Evolutionary conservation across 768 basidiomycete genomes (phyloP), one percentile per base, ranked within the genome.

Genomic region (Kwoniella sp.): DNA sequence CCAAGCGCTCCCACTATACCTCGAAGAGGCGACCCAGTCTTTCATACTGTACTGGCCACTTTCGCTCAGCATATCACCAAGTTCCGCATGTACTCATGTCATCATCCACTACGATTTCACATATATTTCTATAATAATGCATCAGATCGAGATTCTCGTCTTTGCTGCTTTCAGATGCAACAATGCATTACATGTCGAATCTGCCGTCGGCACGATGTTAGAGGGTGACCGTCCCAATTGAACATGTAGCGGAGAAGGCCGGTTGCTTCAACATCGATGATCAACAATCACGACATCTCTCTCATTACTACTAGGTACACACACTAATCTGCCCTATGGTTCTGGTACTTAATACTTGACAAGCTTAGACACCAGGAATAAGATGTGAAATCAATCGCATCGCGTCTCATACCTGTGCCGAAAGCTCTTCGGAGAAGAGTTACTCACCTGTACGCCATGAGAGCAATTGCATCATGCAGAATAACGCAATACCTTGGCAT

Each of bases 231-330:
- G 41, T 9, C 11, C n/a, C 22, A n/a, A n/a, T n/a, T n/a, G n/a
- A n/a, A n/a, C n/a, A n/a, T n/a, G 11, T 45, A 17, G 41, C 58
- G 58, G 58, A 20, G 28, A 60, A 23, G 48, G 25, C 58, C 58
- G 58, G 37, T 48, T 48, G 23, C 4, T 8, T n/a, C 26, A 23
- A 7, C 13, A 58, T 60, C 48, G 48, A 60, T 60, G 47, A 47
- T 52, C n/a, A 60, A 2, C 20, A 1, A 60, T 60, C 58, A 60
- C 58, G 58, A 60, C 58, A 60, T 60, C 28, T 22, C 2, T 28
- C 22, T 29, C n/a, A n/a, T n/a, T n/a, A n/a, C n/a, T n/a, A n/a
- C n/a, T n/a, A n/a, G n/a, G n/a, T n/a, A n/a, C n/a, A n/a, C n/a
- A n/a, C n/a, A n/a, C n/a, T n/a, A n/a, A n/a, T n/a, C n/a, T n/a